Evolutionary conservation across 1,284 basidiomycete species (phyloP).

Genomic region (Erythrobasidium hasegawianum): DNA sequence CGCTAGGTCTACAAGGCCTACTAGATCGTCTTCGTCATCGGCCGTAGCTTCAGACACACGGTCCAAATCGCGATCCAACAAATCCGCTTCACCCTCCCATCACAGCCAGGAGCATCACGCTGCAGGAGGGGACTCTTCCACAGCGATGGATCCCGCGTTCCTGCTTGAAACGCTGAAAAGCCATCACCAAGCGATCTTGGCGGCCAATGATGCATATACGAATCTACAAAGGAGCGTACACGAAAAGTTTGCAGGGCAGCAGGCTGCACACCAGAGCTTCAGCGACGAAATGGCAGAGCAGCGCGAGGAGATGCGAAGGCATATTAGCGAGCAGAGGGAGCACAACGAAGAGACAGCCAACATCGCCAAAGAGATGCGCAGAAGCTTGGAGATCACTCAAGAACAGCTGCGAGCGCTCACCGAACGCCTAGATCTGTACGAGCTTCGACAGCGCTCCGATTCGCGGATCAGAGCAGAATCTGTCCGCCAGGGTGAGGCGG

Average conservation of each 20-base stretch:
- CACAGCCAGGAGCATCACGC: not conserved
- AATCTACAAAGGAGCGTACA: slow-evolving; percentile 4
- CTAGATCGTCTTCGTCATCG: too few relatives aligned
- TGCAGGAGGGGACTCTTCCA: not conserved
- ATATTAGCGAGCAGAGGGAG: slow-evolving; percentile 2
- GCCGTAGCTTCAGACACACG: too few relatives aligned
- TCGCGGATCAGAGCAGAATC: too few relatives aligned
- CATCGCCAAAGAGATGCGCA: not conserved
- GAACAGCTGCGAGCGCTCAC: not conserved
- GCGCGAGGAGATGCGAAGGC: not conserved
- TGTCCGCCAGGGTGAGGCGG: too few relatives aligned
- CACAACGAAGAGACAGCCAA: not conserved
- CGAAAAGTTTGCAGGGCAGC: not conserved
- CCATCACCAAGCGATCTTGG: slow-evolving; percentile 14
- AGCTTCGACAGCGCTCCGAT: not conserved
- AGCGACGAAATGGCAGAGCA: not conserved
- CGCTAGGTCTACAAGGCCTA: too few relatives aligned
- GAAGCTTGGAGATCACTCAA: not conserved
- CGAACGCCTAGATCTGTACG: not conserved
- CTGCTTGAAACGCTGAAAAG: slow-evolving; percentile 20
- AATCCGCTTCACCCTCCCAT: not conserved
- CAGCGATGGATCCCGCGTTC: not conserved
- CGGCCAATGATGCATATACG: not conserved
- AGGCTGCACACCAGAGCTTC: not conserved
- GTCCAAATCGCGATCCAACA: too few relatives aligned